Conservation (phyloP, 345 rosid species). For the Gossypium bickii region DNA sequence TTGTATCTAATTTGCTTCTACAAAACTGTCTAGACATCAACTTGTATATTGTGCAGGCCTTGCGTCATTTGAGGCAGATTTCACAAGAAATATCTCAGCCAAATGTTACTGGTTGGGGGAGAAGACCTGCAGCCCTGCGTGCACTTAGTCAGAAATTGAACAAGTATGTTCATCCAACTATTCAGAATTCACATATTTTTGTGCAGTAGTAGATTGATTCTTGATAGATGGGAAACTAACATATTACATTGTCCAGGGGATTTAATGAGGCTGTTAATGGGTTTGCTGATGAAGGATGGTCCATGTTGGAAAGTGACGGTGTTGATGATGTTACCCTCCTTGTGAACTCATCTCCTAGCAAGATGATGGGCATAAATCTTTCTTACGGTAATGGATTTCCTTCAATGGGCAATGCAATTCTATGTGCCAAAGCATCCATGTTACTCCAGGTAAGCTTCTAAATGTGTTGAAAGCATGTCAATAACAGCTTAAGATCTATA, state of each 20-base stretch:
- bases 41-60: constrained; percentile 44
- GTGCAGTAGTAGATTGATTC: background rate
- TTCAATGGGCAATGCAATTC: constrained; percentile 64
- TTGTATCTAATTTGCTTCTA: background rate
- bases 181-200: background rate
- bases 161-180: constrained; percentile 41
- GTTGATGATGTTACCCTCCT: constrained; percentile 90
- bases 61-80: constrained; percentile 87
- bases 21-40: background rate
- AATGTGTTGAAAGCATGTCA: background rate
- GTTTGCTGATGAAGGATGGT: constrained; percentile 92
- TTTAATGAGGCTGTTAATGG: constrained; percentile 97
- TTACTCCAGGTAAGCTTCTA: constrained; percentile 58
- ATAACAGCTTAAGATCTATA: background rate
- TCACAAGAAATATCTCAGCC: constrained; percentile 94
- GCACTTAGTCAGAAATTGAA: constrained; percentile 84
- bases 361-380: constrained; percentile 68
- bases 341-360: constrained; percentile 80
- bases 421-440: constrained; percentile 98
- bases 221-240: constrained; percentile 6
- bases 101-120: constrained; percentile 76
- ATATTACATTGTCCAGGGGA: constrained; percentile 49
- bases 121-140: constrained; percentile 91
- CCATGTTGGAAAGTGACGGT: constrained; percentile 88
- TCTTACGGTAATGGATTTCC: constrained; percentile 69